A percentile compares a stretch with the other conserved stretches of the same genome.
These are phyloP conservation scores for Entonaema liquescens DNA, from an alignment of 495 filamentous ascomycete genomes.

Conservation along the genomic window DNA sequence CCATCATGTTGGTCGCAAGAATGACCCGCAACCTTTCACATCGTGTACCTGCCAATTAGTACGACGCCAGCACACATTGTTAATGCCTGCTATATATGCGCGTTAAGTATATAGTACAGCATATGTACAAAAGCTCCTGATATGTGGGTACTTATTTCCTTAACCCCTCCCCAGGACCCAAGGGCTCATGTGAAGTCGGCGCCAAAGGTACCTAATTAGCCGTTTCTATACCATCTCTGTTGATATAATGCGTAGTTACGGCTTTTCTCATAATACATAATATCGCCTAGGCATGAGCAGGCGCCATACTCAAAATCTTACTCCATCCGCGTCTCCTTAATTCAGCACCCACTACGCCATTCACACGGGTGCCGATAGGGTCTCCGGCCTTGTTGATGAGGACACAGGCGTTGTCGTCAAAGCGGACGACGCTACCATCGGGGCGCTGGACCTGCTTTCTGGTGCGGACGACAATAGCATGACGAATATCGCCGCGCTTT, in stretches of 20 bases:
- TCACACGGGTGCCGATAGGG: conserved; percentile 92
- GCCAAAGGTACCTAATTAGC: neutral
- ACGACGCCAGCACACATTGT: conserved; percentile 2
- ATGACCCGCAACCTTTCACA: neutral
- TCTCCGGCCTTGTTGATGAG: conserved; percentile 97
- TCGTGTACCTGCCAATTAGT: conserved; percentile 4
- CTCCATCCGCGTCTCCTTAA: conserved; percentile 91
- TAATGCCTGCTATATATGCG: conserved; percentile 25
- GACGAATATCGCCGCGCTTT: conserved; percentile 93
- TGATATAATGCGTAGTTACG: neutral
- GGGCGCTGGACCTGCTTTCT: conserved; percentile 82
- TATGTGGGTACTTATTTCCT: neutral
- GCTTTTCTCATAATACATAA: neutral
- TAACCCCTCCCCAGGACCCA: neutral
- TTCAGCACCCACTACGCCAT: conserved; percentile 87
- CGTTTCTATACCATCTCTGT: neutral
- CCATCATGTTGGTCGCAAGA: conserved; percentile 13
- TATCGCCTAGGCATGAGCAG: conserved; percentile 79
- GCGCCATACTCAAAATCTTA: conserved; percentile 95
- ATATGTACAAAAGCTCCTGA: conserved; percentile 1
- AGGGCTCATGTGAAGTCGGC: neutral
- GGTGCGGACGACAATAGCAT: conserved; percentile 94
- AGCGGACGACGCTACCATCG: conserved; percentile 88
- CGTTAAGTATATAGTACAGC: conserved; percentile 37
- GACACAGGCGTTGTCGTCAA: conserved; percentile 98